Base-by-base conservation (phyloP, 192 early-diverging fungal genomes). In the Entophlyctis luteolus region DNA sequence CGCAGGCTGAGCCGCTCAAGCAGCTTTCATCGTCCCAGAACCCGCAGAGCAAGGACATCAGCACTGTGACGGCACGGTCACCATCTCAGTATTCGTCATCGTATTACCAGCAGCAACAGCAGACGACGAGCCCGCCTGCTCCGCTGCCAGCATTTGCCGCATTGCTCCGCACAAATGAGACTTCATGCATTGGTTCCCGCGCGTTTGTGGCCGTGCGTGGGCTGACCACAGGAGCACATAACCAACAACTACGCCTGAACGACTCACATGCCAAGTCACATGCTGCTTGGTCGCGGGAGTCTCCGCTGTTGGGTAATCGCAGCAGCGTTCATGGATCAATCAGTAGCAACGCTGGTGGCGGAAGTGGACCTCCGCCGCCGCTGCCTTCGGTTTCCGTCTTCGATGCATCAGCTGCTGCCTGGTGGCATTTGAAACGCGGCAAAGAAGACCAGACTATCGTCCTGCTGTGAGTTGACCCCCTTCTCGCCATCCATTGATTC, bases 381-480 rank as follows among this genome's bases (percentile, higher is more conserved):
- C 49, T 59, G 69, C 76, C 10, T 20, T 70, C 76, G 12, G 90
- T 93, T n/a, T 93, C 95, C 65, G 84, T 90, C 5, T 94, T 93
- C 78, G 89, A 91, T 16, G 68, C 92, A 47, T 89, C 92, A 16
- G 83, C 90, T 27, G 83, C 88, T 46, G 91, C 92, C 14, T 97
- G 94, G 69, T 73, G 89, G 56, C 93, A 95, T 68, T 89, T 96
- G 88, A 76, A 87, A 31, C 81, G 93, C 55, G 89, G 87, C n/a
- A 86, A 88, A 2, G 83, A 91, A 59, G 93, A 96, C 66, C 96
- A 98, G 75, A 87, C 88, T 10, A 83, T 98, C 47, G 75, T 98
- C 6, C 86, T 95, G 59, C 85, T 86, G 93, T 93, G 88, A 59
- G 82, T 77, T 27, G 70, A 62, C 34, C 35, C 18, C 25, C 14